phyloP scores from a whole-genome alignment of 257 asterid genomes.

The Plectranthus barbatus region DNA sequence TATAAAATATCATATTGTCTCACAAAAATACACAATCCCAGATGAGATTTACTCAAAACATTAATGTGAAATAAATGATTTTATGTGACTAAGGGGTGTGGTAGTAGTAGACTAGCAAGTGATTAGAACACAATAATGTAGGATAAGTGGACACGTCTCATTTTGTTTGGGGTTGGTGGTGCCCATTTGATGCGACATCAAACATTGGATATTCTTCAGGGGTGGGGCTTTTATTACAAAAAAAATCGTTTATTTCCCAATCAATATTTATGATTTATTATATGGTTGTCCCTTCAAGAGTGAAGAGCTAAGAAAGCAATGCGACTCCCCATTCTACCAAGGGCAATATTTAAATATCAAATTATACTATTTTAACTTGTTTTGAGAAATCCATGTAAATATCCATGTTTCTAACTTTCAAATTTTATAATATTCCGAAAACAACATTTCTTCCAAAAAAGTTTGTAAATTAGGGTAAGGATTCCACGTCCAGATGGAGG shows the following conservation, averaged over 20 bases:
- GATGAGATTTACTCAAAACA: too few species aligned
- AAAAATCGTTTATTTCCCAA: not conserved
- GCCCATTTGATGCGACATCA: not conserved
- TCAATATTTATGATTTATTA: not conserved
- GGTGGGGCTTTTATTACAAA: not conserved
- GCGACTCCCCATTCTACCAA: not conserved
- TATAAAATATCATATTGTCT: too few species aligned
- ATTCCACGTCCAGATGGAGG: not conserved
- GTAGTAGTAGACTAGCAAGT: too few species aligned
- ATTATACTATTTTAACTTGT: too few species aligned
- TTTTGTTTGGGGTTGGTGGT: not conserved
- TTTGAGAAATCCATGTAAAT: too few species aligned
- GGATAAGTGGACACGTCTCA: constrained; percentile 13
- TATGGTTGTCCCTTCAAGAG: not conserved
- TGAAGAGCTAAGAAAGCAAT: not conserved
- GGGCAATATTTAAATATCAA: not conserved
- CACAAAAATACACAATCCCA: too few species aligned
- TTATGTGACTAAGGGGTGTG: not conserved
- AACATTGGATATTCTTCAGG: not conserved
- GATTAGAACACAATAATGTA: not conserved
- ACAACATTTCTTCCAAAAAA: not conserved
- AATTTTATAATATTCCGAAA: not conserved
- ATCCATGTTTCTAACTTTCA: too few species aligned
- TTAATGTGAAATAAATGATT: too few species aligned
- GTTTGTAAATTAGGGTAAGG: not conserved